phyloP scores from a whole-genome alignment of 768 basidiomycete species.

The Suillus placidus region DNA sequence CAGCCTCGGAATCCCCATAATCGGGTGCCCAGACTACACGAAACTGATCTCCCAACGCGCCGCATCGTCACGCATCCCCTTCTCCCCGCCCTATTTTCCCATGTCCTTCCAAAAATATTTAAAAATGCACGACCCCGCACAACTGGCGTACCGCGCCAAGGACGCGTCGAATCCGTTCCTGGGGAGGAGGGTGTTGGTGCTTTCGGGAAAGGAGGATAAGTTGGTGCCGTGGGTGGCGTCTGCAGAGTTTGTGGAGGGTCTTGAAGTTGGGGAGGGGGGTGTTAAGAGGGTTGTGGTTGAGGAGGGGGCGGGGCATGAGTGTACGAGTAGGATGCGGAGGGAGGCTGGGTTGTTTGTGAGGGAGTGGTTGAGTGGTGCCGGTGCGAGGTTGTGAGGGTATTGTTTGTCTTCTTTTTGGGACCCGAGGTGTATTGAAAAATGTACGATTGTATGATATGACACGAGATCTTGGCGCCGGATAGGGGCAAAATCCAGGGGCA shows the following conservation, averaged over 20 bases:
- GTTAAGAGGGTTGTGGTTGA: slow-evolving; percentile 58
- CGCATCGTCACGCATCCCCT: slow-evolving; percentile 40
- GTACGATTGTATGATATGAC: too few relatives aligned
- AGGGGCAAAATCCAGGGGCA: too few relatives aligned
- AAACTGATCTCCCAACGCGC: slow-evolving; percentile 63
- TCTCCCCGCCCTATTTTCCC: slow-evolving; percentile 61
- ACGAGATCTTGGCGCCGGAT: too few relatives aligned
- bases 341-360: slow-evolving; percentile 38
- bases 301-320: slow-evolving; percentile 61
- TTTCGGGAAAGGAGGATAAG: too few relatives aligned
- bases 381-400: neutral
- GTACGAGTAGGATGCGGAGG: slow-evolving; percentile 61
- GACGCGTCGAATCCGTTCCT: too few relatives aligned
- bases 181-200: too few relatives aligned
- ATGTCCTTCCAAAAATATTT: slow-evolving; percentile 52
- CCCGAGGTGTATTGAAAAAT: neutral
- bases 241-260: too few relatives aligned
- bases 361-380: slow-evolving; percentile 27
- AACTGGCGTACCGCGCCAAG: slow-evolving; percentile 41
- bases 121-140: slow-evolving; percentile 46
- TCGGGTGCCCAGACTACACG: slow-evolving; percentile 74
- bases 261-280: too few relatives aligned
- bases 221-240: too few relatives aligned
- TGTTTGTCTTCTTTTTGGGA: neutral
- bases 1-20: slow-evolving; percentile 50